These are phyloP conservation scores for Vanderwaltozyma polyspora DNA, from an alignment of 805 yeast species.

Conservation along the genomic window DNA sequence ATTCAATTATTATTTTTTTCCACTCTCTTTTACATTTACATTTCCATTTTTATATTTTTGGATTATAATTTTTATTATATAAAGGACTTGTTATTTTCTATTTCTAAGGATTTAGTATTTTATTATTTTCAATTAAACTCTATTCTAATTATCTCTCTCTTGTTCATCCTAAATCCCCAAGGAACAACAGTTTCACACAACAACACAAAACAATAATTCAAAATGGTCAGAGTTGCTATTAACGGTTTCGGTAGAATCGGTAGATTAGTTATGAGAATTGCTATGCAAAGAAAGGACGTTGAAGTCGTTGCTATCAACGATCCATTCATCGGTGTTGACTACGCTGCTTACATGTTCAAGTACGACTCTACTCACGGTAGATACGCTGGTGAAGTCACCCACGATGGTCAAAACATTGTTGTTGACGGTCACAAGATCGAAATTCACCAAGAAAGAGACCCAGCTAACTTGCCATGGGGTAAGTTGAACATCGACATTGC, in stretches of 20 bases:
- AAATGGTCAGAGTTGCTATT: constrained; percentile 41
- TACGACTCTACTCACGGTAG: constrained; percentile 64
- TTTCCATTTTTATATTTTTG: too few species aligned
- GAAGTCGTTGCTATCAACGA: constrained; percentile 58
- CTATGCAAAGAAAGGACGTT: constrained; percentile 40
- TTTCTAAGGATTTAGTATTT: neutral
- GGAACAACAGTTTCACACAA: constrained; percentile 7
- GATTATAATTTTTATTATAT: too few species aligned
- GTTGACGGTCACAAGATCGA: constrained; percentile 41
- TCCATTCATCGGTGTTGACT: constrained; percentile 57
- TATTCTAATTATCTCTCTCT: neutral
- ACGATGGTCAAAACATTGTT: constrained; percentile 40
- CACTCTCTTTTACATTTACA: too few species aligned
- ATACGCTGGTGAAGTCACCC: constrained; percentile 46
- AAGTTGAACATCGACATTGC: constrained; percentile 49
- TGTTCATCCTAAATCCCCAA: constrained; percentile 4
- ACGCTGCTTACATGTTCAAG: constrained; percentile 67
- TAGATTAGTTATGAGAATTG: constrained; percentile 56
- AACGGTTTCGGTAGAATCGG: constrained; percentile 70
- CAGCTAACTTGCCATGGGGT: constrained; percentile 60
- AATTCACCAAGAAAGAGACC: constrained; percentile 57
- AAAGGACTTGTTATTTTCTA: too few species aligned
- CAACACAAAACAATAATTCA: constrained; percentile 6
- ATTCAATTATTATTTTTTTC: too few species aligned
- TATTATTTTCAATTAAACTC: neutral